Evolutionary conservation across 768 basidiomycete genomes (phyloP).

Genomic region (Filobasidium floriforme): DNA sequence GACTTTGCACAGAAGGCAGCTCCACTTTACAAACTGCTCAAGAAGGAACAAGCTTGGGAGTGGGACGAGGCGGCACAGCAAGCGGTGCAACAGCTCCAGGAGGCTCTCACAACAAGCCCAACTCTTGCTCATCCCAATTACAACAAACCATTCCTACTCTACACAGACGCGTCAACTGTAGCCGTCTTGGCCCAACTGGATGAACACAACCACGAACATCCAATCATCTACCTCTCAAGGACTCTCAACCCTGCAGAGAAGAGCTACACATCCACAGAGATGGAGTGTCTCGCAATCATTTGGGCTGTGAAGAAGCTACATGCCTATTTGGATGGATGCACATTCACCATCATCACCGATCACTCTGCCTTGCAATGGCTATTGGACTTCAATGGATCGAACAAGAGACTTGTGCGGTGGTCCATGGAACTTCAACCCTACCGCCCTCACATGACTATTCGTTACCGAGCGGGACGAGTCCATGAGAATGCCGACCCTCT

Average conservation of each 20-base stretch:
- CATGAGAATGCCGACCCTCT: too few relatives aligned
- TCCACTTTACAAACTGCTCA: slow-evolving; percentile 20
- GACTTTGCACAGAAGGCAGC: slow-evolving; percentile 24
- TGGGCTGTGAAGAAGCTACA: too few relatives aligned
- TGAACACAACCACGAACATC: slow-evolving; percentile 6
- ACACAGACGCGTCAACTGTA: too few relatives aligned
- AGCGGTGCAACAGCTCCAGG: slow-evolving; percentile 18
- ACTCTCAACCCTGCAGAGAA: slow-evolving; percentile 12
- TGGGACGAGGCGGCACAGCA: slow-evolving; percentile 3
- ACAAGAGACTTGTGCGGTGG: slow-evolving; percentile 11
- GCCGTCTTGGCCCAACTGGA: slow-evolving; percentile 18
- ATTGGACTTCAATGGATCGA: slow-evolving; percentile 11
- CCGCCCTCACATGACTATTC: slow-evolving; percentile 8
- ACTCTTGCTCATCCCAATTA: slow-evolving; percentile 15
- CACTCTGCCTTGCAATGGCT: slow-evolving; percentile 13
- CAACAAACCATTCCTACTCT: neutral
- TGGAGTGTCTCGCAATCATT: too few relatives aligned
- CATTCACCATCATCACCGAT: too few relatives aligned
- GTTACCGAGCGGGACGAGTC: slow-evolving; percentile 20
- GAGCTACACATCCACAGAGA: too few relatives aligned
- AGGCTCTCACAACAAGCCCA: slow-evolving; percentile 1
- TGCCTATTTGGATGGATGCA: too few relatives aligned
- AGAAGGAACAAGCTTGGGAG: slow-evolving; percentile 15
- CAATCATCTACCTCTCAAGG: slow-evolving; percentile 18
- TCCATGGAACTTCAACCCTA: slow-evolving; percentile 15